phyloP scores from a whole-genome alignment of 805 yeast genomes.

The Lipomyces sp. region DNA sequence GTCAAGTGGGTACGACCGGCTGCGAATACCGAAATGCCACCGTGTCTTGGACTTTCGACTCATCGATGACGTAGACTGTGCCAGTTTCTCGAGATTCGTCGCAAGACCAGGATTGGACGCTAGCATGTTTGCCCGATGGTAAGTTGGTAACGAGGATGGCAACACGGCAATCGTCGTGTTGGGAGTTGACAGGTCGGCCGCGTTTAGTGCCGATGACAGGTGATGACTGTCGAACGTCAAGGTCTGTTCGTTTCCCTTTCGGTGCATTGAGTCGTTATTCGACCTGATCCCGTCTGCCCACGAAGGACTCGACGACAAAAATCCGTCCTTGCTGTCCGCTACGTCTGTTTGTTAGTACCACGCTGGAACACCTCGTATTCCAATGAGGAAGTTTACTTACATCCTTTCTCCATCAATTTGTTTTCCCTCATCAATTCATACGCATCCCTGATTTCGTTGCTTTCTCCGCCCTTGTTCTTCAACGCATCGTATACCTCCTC shows the following conservation, averaged over 20 bases:
- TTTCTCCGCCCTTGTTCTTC: constrained; percentile 52
- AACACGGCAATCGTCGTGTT: constrained; percentile 86
- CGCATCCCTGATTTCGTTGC: constrained; percentile 79
- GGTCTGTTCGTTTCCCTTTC: constrained; percentile 46
- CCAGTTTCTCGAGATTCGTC: constrained; percentile 48
- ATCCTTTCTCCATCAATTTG: constrained; percentile 68
- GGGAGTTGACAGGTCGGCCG: constrained; percentile 51
- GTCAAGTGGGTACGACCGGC: constrained; percentile 93
- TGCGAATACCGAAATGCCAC: constrained; percentile 98
- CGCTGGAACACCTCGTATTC: too few relatives aligned
- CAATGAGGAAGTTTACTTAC: not conserved
- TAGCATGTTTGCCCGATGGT: constrained; percentile 88
- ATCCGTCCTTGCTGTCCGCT: constrained; percentile 52
- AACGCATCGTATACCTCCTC: constrained; percentile 81
- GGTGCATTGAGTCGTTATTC: constrained; percentile 27
- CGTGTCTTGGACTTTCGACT: constrained; percentile 84
- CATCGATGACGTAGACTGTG: constrained; percentile 52
- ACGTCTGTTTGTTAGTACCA: constrained; percentile 1
- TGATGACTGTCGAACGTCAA: constrained; percentile 49
- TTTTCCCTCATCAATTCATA: constrained; percentile 83
- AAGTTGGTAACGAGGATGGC: constrained; percentile 92
- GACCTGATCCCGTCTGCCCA: constrained; percentile 39
- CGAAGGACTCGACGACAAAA: constrained; percentile 64
- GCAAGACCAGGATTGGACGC: constrained; percentile 37
- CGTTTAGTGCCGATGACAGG: constrained; percentile 44